These are phyloP conservation scores for Avena insularis DNA, from an alignment of 176 grass and related monocot genomes.

Conservation along the genomic window DNA sequence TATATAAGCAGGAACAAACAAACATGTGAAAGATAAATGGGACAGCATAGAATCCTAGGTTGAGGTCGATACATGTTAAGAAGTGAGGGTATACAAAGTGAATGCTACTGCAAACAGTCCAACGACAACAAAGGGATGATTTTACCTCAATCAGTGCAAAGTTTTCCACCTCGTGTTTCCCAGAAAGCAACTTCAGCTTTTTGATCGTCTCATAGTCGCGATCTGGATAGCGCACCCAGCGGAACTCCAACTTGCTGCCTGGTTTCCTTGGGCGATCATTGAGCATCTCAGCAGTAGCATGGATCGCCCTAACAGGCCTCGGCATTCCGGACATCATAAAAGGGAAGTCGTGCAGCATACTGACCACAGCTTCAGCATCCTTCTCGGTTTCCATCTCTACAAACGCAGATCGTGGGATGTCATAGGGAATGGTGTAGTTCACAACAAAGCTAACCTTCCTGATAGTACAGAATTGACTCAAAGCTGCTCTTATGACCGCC, in stretches of 20 bases:
- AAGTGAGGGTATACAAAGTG: conserved; percentile 19
- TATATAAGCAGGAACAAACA: conserved; percentile 3
- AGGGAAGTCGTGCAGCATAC: conserved; percentile 60
- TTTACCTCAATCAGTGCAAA: conserved; percentile 80
- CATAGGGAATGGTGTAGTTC: conserved; percentile 65
- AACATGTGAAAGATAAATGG: conserved; percentile 21
- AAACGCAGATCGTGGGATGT: conserved; percentile 69
- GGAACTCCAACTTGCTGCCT: conserved; percentile 49
- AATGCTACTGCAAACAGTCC: not conserved
- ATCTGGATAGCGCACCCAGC: conserved; percentile 45
- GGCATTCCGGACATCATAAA: conserved; percentile 90
- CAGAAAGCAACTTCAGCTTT: conserved; percentile 49
- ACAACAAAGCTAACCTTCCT: conserved; percentile 51
- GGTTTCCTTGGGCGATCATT: conserved; percentile 54
- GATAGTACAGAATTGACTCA: conserved; percentile 67
- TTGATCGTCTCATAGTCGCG: conserved; percentile 48
- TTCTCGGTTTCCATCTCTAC: conserved; percentile 74
- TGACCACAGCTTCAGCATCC: conserved; percentile 50
- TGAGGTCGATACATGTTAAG: not conserved
- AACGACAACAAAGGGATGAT: not conserved
- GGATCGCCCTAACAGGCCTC: conserved; percentile 61
- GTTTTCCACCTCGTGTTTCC: conserved; percentile 61
- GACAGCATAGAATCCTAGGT: not conserved
- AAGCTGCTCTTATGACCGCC: conserved; percentile 51
- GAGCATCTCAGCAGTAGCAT: conserved; percentile 70